Evolutionary conservation across 2,329 filamentous ascomycete genomes (phyloP), one percentile per base, ranked within the genome.

Genomic region (Cladophialophora immunda): DNA sequence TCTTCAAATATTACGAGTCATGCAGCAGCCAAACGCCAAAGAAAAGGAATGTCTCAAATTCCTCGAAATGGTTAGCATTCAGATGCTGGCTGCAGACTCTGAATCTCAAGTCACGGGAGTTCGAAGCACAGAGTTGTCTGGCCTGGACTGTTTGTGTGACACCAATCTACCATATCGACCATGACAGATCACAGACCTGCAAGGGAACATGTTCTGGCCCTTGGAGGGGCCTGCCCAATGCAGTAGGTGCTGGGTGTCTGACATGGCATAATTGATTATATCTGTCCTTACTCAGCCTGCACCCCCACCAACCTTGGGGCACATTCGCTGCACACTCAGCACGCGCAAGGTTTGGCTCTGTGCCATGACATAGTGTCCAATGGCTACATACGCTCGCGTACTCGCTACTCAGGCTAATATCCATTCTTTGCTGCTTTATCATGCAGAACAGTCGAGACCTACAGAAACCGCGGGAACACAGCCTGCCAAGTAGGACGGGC

Each of bases 371-470:
- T 29, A 30, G 27, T 59, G n/a, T 36, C 41, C 57, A n/a, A 15
- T 34, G 19, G 45, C 7, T 50, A 5, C 38, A 41, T 6, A 11
- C 38, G n/a, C 38, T 5, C 4, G 38, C 11, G 32, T 34, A 34
- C 38, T 13, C n/a, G 22, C 9, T 59, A 47, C n/a, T 50, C 38
- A 50, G 38, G 57, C 57, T 59, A 59, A 19, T 59, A 59, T n/a
- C 41, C 11, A 9, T 34, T 45, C 11, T 50, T 38, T 19, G 41
- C 57, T 30, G 38, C 41, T 19, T 30, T 30, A 30, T 27, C 57
- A 22, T 13, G 19, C 57, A 47, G 57, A 50, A 50, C 27, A 29
- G 25, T 34, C 41, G 17, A 30, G 57, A 59, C 57, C 17, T 4
- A 5, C 6, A 30, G 7, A 30, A 30, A 29, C 22, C 36, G n/a